phyloP scores from a whole-genome alignment of 768 basidiomycete species.

The Mycena vitilis region DNA sequence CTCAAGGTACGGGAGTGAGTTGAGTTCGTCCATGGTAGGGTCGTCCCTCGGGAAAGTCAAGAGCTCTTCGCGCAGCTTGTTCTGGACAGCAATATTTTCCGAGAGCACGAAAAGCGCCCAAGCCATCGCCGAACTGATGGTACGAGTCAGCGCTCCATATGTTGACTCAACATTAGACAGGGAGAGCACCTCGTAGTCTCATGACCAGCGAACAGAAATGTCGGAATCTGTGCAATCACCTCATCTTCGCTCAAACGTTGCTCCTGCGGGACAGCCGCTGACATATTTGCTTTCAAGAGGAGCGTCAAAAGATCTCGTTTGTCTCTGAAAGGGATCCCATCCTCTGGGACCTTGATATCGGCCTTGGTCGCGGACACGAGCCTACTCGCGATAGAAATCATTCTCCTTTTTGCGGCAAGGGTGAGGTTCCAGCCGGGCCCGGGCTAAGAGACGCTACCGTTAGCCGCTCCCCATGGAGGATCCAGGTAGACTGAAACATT shows the following conservation, averaged over 20 bases:
- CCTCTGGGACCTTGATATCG: constrained; percentile 36
- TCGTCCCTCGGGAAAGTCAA: constrained; percentile 46
- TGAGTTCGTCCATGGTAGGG: constrained; percentile 57
- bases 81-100: constrained; percentile 51
- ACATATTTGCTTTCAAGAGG: constrained; percentile 63
- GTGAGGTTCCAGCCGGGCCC: constrained; percentile 19
- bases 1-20: constrained; percentile 53
- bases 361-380: constrained; percentile 54
- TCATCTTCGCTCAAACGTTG: constrained; percentile 61
- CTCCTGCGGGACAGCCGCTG: constrained; percentile 54
- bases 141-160: too few species aligned
- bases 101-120: constrained; percentile 61
- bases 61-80: constrained; percentile 57
- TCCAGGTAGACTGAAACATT: constrained; percentile 38
- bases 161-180: too few species aligned
- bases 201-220: too few species aligned
- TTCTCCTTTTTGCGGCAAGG: constrained; percentile 41
- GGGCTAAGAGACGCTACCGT: background rate
- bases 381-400: constrained; percentile 51
- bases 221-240: constrained; percentile 44
- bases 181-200: too few species aligned
- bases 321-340: constrained; percentile 34
- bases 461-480: constrained; percentile 33
- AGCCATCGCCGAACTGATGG: constrained; percentile 18
- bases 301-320: constrained; percentile 60